Conservation (phyloP, 345 rosid genomes). For the Ceriops tagal region DNA sequence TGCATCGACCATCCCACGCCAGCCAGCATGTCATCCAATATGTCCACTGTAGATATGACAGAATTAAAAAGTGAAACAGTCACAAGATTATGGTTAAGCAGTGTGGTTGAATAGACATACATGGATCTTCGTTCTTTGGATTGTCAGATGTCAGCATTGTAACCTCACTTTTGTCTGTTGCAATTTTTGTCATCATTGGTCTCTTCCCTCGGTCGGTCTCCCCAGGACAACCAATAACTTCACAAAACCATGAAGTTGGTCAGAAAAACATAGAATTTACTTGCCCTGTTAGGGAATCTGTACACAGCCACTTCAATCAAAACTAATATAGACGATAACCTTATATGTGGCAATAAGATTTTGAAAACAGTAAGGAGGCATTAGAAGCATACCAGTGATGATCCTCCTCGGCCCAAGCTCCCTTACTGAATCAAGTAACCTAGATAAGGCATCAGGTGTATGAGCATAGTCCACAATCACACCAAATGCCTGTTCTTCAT, state of each 20-base stretch:
- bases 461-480: conserved; percentile 86
- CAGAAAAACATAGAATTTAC: background rate
- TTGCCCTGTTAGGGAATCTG: background rate
- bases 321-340: background rate
- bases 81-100: conserved; percentile 1
- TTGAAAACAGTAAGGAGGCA: background rate
- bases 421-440: conserved; percentile 78
- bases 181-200: conserved; percentile 82
- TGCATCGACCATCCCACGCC: conserved; percentile 96
- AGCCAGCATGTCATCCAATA: conserved; percentile 89
- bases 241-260: conserved; percentile 12
- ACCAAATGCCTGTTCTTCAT: conserved; percentile 91
- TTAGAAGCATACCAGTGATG: conserved; percentile 64
- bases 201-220: conserved; percentile 82
- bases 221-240: conserved; percentile 81
- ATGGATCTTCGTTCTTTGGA: conserved; percentile 84
- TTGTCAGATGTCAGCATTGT: conserved; percentile 90
- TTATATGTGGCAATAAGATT: background rate
- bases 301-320: background rate
- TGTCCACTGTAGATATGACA: conserved; percentile 63
- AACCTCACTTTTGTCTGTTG: conserved; percentile 87
- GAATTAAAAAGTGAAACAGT: conserved; percentile 8
- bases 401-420: conserved; percentile 82
- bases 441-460: conserved; percentile 80
- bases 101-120: conserved; percentile 36